Conservation (phyloP, 2,329 filamentous ascomycete genomes). For the Ascochyta koolunga region DNA sequence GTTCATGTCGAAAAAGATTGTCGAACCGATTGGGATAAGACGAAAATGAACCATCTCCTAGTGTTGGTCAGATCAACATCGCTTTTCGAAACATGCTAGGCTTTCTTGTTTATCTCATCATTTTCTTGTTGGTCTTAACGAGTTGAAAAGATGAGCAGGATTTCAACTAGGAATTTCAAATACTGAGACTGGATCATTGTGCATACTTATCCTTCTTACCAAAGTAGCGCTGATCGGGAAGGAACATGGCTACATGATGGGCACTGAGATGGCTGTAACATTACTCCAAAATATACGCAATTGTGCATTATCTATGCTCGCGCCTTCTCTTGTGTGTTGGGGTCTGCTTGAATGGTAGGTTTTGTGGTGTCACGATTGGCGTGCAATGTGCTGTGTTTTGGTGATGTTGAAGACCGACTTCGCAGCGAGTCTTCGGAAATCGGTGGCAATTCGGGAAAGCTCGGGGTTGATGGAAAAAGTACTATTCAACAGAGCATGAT, state of each 20-base stretch:
- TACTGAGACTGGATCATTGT: constrained; percentile 26
- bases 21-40: constrained; percentile 40
- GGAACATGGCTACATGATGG: constrained; percentile 23
- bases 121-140: constrained; percentile 22
- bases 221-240: constrained; percentile 21
- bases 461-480: constrained; percentile 8
- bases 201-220: constrained; percentile 32
- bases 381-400: neutral
- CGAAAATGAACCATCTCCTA: constrained; percentile 33
- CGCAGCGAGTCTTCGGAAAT: constrained; percentile 18
- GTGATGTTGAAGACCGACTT: constrained; percentile 3
- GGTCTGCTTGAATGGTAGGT: neutral
- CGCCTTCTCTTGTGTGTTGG: neutral
- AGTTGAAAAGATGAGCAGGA: constrained; percentile 23
- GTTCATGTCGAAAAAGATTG: constrained; percentile 40
- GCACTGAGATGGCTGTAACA: constrained; percentile 19
- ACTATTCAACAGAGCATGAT: neutral
- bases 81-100: constrained; percentile 32
- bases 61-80: constrained; percentile 33
- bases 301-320: neutral
- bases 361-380: neutral
- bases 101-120: constrained; percentile 44
- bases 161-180: constrained; percentile 19
- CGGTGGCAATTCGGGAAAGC: constrained; percentile 14
- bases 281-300: constrained; percentile 19